phyloP scores from a whole-genome alignment of 192 early-diverging fungal species.

The Backusella australiensis region DNA sequence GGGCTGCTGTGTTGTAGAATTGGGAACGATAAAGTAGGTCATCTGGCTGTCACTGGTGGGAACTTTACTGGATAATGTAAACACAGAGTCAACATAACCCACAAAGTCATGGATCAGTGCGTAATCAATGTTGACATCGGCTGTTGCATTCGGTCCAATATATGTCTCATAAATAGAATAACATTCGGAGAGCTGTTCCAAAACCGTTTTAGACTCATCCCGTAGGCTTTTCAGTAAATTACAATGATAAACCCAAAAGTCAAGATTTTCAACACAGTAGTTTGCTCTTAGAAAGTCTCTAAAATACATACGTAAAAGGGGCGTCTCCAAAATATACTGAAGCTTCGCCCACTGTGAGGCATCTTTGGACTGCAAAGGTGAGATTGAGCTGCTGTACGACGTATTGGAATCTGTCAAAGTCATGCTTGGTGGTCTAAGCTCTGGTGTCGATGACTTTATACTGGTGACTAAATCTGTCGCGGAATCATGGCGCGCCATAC shows the following conservation, averaged over 20 bases:
- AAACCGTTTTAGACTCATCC: slow-evolving; percentile 29
- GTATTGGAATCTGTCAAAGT: slow-evolving; percentile 4
- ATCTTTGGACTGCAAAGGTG: background rate
- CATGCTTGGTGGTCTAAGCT: slow-evolving; percentile 7
- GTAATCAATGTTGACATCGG: slow-evolving; percentile 54
- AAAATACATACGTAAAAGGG: slow-evolving; percentile 51
- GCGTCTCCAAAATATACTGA: slow-evolving; percentile 54
- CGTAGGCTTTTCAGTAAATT: slow-evolving; percentile 30
- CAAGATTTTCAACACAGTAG: slow-evolving; percentile 70
- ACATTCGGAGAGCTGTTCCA: slow-evolving; percentile 42
- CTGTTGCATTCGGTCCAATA: slow-evolving; percentile 26
- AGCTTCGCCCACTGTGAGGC: slow-evolving; percentile 40
- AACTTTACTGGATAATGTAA: background rate
- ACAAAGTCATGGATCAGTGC: slow-evolving; percentile 46
- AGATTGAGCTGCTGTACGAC: background rate
- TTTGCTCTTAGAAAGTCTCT: slow-evolving; percentile 61
- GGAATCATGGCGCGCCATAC: background rate
- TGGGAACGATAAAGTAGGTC: background rate
- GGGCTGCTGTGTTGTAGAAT: background rate
- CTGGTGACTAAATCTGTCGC: background rate
- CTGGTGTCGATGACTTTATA: background rate
- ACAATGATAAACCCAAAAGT: slow-evolving; percentile 57
- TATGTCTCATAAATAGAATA: slow-evolving; percentile 52
- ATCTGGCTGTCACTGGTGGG: background rate
- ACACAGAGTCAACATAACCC: slow-evolving; percentile 22